phyloP scores from a whole-genome alignment of 371 early-diverging fungal species.

The Synchytrium microbalum region DNA sequence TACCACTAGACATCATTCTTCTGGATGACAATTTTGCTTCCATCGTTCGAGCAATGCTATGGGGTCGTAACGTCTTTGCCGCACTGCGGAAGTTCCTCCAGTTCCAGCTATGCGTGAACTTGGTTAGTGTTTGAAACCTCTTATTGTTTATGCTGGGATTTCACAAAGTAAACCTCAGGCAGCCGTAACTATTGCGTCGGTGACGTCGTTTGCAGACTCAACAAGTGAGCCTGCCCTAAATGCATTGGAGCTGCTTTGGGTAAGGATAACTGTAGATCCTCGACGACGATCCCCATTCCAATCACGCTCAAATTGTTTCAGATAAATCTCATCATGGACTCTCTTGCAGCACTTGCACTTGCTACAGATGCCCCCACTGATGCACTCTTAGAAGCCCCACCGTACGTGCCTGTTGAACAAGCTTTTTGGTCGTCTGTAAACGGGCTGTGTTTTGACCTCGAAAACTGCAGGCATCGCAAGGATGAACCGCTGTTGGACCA shows the following conservation, averaged over 20 bases:
- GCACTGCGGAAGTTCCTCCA: slow-evolving; percentile 95
- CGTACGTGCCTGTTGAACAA: too few relatives aligned
- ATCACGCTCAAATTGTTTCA: not conserved
- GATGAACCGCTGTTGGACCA: too few relatives aligned
- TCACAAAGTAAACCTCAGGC: too few relatives aligned
- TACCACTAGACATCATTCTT: slow-evolving; percentile 78
- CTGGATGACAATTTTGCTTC: slow-evolving; percentile 90
- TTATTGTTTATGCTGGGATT: slow-evolving; percentile 35
- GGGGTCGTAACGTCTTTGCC: slow-evolving; percentile 94
- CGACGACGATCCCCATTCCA: too few relatives aligned
- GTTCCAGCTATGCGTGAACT: slow-evolving; percentile 94
- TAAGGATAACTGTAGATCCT: slow-evolving; percentile 89
- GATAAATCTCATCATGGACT: slow-evolving; percentile 82
- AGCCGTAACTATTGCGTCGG: too few relatives aligned
- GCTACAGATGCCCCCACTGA: slow-evolving; percentile 73
- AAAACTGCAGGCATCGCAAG: too few relatives aligned
- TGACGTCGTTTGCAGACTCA: too few relatives aligned
- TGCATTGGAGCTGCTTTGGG: slow-evolving; percentile 61
- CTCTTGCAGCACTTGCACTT: slow-evolving; percentile 72
- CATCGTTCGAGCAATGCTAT: slow-evolving; percentile 80
- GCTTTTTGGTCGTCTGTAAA: too few relatives aligned
- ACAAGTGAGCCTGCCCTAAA: slow-evolving; percentile 35
- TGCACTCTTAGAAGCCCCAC: slow-evolving; percentile 58
- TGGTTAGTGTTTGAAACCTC: slow-evolving; percentile 68
- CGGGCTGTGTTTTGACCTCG: too few relatives aligned